Conservation (phyloP, 345 rosid species). For the Lumnitzera littorea region DNA sequence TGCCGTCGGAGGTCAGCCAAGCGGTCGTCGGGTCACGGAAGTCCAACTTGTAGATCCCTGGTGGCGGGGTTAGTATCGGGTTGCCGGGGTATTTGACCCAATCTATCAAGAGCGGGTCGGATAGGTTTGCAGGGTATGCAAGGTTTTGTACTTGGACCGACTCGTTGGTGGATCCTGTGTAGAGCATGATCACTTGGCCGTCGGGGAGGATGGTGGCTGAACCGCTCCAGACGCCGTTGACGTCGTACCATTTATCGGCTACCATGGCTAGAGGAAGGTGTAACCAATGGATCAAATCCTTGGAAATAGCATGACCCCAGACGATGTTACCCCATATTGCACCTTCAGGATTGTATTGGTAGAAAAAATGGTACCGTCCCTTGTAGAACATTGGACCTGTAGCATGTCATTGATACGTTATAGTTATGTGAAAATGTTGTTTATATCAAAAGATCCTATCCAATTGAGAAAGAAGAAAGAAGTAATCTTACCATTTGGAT, state of each 20-base stretch:
- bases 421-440: too few species aligned
- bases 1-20: slow-evolving; percentile 72
- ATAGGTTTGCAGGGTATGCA: slow-evolving; percentile 69
- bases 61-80: slow-evolving; percentile 74
- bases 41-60: slow-evolving; percentile 47
- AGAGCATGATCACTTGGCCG: slow-evolving; percentile 70
- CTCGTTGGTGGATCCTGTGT: slow-evolving; percentile 74
- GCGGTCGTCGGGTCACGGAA: slow-evolving; percentile 97
- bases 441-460: not conserved
- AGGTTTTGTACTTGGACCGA: slow-evolving; percentile 83
- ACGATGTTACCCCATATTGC: slow-evolving; percentile 91
- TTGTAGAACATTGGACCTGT: slow-evolving; percentile 86
- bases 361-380: slow-evolving; percentile 95
- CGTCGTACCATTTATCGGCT: slow-evolving; percentile 77
- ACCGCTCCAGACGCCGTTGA: slow-evolving; percentile 85
- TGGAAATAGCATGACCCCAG: slow-evolving; percentile 94
- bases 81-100: slow-evolving; percentile 70
- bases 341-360: slow-evolving; percentile 82
- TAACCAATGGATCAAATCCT: slow-evolving; percentile 76
- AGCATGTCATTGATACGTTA: not conserved
- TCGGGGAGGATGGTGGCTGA: slow-evolving; percentile 82
- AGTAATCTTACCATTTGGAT: slow-evolving; percentile 68
- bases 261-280: slow-evolving; percentile 87
- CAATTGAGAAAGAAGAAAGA: not conserved
- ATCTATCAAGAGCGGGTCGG: slow-evolving; percentile 61